A percentile compares a stretch with the other conserved stretches of the same genome.
Evolutionary conservation across 2,329 filamentous ascomycete species (phyloP).

Genomic region (Nemania serpens): DNA sequence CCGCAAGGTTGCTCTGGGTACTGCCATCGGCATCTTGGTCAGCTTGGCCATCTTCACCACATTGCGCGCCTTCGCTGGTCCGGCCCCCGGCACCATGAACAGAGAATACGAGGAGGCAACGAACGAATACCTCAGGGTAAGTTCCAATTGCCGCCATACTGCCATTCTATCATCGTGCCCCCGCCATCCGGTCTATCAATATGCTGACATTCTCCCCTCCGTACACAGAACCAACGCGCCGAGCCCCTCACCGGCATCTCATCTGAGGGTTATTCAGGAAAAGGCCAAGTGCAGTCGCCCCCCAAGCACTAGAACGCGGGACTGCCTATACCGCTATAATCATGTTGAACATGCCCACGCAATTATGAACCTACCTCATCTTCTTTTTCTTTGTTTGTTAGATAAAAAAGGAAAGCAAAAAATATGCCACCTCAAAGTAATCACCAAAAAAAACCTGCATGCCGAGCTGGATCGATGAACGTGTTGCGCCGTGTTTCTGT

Average conservation of each 20-base stretch:
- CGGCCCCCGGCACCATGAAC: conserved; percentile 83
- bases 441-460: conserved; percentile 26
- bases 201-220: conserved; percentile 10
- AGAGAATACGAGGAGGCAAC: conserved; percentile 95
- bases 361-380: conserved; percentile 28
- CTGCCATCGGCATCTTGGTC: conserved; percentile 67
- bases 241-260: conserved; percentile 87
- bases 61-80: conserved; percentile 73
- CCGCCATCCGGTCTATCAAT: conserved; percentile 19
- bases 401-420: conserved; percentile 35
- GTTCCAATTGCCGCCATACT: conserved; percentile 40
- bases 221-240: conserved; percentile 72
- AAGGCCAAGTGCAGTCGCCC: conserved; percentile 76
- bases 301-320: conserved; percentile 49
- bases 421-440: conserved; percentile 16
- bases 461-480: conserved; percentile 22
- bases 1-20: conserved; percentile 77
- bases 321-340: conserved; percentile 25
- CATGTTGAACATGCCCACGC: conserved; percentile 26
- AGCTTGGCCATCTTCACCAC: conserved; percentile 73
- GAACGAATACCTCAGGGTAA: conserved; percentile 92
- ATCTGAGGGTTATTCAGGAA: conserved; percentile 77
- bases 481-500: conserved; percentile 26
- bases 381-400: conserved; percentile 45
- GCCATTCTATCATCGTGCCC: neutral